A percentile compares a stretch with the other conserved stretches of the same genome.
Conservation (phyloP, 2,329 filamentous ascomycete species). For the Alternaria triticina region DNA sequence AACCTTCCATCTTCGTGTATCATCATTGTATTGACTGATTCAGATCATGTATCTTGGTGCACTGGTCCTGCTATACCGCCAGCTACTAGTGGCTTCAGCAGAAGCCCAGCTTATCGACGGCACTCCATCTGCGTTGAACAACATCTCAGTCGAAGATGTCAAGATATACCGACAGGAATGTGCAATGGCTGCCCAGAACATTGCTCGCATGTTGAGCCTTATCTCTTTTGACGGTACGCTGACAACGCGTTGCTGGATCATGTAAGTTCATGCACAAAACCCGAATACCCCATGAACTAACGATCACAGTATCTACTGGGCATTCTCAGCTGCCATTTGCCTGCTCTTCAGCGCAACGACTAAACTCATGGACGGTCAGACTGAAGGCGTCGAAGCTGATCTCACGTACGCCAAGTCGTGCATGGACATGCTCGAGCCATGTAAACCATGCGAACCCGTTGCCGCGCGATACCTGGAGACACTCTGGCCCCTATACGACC, state of each 20-base stretch:
- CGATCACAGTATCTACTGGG: constrained; percentile 42
- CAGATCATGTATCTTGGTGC: constrained; percentile 50
- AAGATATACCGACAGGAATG: constrained; percentile 41
- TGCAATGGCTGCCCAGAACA: constrained; percentile 44
- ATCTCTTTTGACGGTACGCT: constrained; percentile 45
- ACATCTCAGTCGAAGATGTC: constrained; percentile 35
- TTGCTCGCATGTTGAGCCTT: constrained; percentile 42
- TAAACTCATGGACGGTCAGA: constrained; percentile 42
- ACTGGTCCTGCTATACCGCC: constrained; percentile 45
- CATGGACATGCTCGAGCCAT: constrained; percentile 45
- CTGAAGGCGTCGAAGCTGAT: constrained; percentile 40
- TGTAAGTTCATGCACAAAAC: constrained; percentile 13
- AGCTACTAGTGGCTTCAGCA: constrained; percentile 41
- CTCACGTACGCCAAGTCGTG: constrained; percentile 43
- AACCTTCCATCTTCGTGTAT: not conserved
- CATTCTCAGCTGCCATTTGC: constrained; percentile 44
- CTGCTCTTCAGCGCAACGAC: constrained; percentile 44
- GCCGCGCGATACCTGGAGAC: constrained; percentile 41
- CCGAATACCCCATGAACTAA: not conserved
- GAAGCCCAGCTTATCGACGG: constrained; percentile 39
- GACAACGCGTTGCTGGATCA: constrained; percentile 47
- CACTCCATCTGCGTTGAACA: constrained; percentile 28
- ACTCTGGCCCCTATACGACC: constrained; percentile 45
- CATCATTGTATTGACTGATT: not conserved
- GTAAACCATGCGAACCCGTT: constrained; percentile 40